phyloP scores from a whole-genome alignment of 345 rosid species.

The Citrus medica region DNA sequence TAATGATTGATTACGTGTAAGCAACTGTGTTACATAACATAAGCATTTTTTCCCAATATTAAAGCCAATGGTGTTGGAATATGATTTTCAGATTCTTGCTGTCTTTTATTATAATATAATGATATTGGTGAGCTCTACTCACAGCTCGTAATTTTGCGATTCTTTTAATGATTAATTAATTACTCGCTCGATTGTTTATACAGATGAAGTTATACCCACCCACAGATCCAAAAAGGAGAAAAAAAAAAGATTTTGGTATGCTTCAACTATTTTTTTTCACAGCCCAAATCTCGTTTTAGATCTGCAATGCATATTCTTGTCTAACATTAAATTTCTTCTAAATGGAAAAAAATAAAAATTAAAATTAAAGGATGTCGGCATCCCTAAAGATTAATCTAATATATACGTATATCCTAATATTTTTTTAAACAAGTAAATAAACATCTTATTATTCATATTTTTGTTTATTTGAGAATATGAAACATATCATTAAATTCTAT shows the following conservation, averaged over 20 bases:
- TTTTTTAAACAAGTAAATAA: no score
- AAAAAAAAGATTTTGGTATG: not conserved
- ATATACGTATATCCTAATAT: no score
- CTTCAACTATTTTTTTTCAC: no score
- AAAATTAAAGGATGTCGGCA: no score
- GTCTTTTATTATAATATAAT: not conserved
- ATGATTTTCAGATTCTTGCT: not conserved
- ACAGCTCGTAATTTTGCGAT: not conserved
- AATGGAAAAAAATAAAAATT: no score
- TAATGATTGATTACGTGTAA: not conserved
- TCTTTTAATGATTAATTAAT: not conserved
- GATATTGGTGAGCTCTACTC: not conserved
- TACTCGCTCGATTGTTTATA: not conserved
- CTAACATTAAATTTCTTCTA: not conserved
- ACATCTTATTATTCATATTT: not conserved
- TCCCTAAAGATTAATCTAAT: no score
- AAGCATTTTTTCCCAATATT: not conserved
- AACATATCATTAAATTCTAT: no score
- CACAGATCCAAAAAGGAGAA: not conserved
- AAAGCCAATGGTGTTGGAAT: not conserved
- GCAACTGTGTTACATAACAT: not conserved
- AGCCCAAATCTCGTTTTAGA: not conserved
- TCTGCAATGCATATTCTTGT: no score
- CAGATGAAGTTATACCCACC: not conserved
- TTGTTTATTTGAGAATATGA: no score